A percentile compares a stretch with the other conserved stretches of the same genome.
These are phyloP conservation scores for Penicillium riverlandense DNA, from an alignment of 495 filamentous ascomycete genomes.

Conservation along the genomic window DNA sequence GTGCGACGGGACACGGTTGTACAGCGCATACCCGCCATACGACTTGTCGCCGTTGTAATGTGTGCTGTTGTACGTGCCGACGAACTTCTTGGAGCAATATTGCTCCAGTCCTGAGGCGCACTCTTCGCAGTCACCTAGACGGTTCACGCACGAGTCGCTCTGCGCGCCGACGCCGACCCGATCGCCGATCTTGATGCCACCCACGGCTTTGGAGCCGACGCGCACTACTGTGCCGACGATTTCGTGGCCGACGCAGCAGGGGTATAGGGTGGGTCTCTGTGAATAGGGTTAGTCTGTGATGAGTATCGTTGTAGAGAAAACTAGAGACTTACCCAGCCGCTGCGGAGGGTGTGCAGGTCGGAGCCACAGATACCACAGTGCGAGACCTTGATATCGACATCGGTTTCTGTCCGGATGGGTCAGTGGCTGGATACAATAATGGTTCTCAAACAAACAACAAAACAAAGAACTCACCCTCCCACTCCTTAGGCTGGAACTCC, in stretches of 20 bases:
- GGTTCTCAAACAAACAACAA: too few relatives aligned
- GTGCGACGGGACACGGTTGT: constrained; percentile 62
- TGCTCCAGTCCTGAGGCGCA: constrained; percentile 57
- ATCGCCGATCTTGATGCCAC: constrained; percentile 69
- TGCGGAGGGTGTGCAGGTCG: constrained; percentile 68
- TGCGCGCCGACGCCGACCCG: constrained; percentile 87
- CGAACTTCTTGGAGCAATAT: constrained; percentile 58
- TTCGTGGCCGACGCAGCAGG: constrained; percentile 76
- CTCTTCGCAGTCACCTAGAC: constrained; percentile 57
- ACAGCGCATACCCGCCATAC: constrained; percentile 64
- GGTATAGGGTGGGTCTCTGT: constrained; percentile 51
- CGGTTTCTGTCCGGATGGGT: constrained; percentile 38
- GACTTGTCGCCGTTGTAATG: constrained; percentile 50
- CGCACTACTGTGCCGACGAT: constrained; percentile 72
- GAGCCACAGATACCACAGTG: constrained; percentile 42
- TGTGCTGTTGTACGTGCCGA: constrained; percentile 33
- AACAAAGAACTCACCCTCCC: constrained; percentile 38
- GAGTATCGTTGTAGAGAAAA: background rate
- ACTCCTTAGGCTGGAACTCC: constrained; percentile 70
- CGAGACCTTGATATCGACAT: constrained; percentile 50
- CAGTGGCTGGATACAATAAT: too few relatives aligned
- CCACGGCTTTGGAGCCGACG: constrained; percentile 60
- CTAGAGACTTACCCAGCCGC: constrained; percentile 53
- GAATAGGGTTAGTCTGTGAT: constrained; percentile 1
- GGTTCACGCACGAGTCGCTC: constrained; percentile 57